Conservation (phyloP, 306 rosid species). For the Cucurbita argyrosperma region DNA sequence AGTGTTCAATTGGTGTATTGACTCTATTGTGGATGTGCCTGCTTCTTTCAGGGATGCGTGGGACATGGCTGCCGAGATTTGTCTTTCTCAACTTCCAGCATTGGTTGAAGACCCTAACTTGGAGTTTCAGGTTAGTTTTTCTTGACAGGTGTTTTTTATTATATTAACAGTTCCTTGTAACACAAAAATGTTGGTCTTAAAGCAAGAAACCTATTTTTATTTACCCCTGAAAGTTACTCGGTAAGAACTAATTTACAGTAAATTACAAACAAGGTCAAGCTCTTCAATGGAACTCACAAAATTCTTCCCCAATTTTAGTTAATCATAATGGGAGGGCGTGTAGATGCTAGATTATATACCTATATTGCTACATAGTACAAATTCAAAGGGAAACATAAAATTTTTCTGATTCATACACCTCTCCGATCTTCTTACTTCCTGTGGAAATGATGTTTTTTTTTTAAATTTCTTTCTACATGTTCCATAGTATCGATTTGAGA, state of each 20-base stretch:
- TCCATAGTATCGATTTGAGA: not conserved
- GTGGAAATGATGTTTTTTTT: not conserved
- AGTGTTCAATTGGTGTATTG: conserved; percentile 3
- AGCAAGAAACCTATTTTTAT: not conserved
- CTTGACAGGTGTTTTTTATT: not conserved
- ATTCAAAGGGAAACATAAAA: not conserved
- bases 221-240: not conserved
- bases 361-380: not conserved
- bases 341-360: not conserved
- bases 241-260: not conserved
- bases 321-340: not conserved
- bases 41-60: conserved; percentile 86
- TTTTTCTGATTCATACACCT: not conserved
- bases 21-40: conserved; percentile 6
- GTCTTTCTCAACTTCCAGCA: conserved; percentile 94
- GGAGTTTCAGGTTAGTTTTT: conserved; percentile 58
- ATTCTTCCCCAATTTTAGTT: not conserved
- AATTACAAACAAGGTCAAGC: not conserved
- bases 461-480: not conserved
- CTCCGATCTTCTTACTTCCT: not conserved
- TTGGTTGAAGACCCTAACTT: conserved; percentile 71
- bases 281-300: not conserved
- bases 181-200: not conserved
- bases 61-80: conserved; percentile 99
- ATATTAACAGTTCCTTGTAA: not conserved